These are phyloP conservation scores for Penicillium decumbens DNA, from an alignment of 2,329 filamentous ascomycete genomes.

Conservation along the genomic window DNA sequence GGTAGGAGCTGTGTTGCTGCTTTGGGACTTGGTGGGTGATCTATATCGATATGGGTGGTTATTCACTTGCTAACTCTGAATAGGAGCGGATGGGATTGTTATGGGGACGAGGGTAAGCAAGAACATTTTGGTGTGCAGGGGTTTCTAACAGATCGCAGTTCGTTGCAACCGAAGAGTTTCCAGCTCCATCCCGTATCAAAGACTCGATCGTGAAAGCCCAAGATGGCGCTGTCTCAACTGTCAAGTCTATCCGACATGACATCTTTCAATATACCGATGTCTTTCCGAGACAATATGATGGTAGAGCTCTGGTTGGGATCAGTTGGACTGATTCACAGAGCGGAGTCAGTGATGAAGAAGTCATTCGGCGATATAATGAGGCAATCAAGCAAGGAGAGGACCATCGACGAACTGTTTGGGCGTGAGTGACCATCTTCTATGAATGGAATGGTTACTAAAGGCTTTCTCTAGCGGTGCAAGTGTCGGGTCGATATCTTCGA, in stretches of 20 bases:
- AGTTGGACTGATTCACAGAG: slow-evolving; percentile 12
- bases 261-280: slow-evolving; percentile 21
- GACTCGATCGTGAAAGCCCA: slow-evolving; percentile 39
- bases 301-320: slow-evolving; percentile 15
- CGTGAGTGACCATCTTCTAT: slow-evolving; percentile 9
- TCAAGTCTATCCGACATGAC: slow-evolving; percentile 40
- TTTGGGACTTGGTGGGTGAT: slow-evolving; percentile 48
- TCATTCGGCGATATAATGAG: slow-evolving; percentile 17
- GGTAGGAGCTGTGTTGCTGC: slow-evolving; percentile 54
- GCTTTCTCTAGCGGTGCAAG: slow-evolving; percentile 11
- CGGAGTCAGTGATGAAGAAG: slow-evolving; percentile 15
- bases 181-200: slow-evolving; percentile 42
- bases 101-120: slow-evolving; percentile 20
- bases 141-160: slow-evolving; percentile 37
- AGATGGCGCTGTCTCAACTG: slow-evolving; percentile 46
- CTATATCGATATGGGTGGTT: slow-evolving; percentile 18
- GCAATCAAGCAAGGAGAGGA: slow-evolving; percentile 14
- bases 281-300: slow-evolving; percentile 20
- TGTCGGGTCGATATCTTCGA: slow-evolving; percentile 15
- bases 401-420: slow-evolving; percentile 20
- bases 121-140: slow-evolving; percentile 28
- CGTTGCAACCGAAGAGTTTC: slow-evolving; percentile 43
- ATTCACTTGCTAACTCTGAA: slow-evolving; percentile 33
- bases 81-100: slow-evolving; percentile 20
- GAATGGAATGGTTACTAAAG: background rate